phyloP scores from a whole-genome alignment of 768 basidiomycete species.

The Pleurotus salmoneostramineus region DNA sequence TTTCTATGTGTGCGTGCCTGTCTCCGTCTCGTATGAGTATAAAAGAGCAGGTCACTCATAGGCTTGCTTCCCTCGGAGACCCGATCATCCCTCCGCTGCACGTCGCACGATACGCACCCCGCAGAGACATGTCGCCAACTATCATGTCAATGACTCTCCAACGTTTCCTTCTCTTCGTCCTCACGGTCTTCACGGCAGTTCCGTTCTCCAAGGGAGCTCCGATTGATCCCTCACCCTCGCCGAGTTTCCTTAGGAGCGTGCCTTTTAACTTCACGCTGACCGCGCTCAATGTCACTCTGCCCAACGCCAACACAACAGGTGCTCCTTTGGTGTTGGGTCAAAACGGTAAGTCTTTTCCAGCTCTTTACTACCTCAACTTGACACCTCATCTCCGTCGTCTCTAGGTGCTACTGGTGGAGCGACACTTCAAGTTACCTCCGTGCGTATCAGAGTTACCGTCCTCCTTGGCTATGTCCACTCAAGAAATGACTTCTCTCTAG shows the following conservation, averaged over 20 bases:
- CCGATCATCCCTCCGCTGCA: background rate
- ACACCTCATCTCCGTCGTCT: slow-evolving; percentile 5
- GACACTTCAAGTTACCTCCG: slow-evolving; percentile 38
- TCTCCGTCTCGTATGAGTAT: background rate
- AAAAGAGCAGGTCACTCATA: background rate
- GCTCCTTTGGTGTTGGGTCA: slow-evolving; percentile 42
- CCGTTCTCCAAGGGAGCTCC: background rate
- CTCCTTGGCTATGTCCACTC: background rate
- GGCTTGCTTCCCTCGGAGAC: background rate
- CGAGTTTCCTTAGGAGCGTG: slow-evolving; percentile 10
- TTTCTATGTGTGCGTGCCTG: background rate
- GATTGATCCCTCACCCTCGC: background rate
- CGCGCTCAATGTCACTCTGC: slow-evolving; percentile 35
- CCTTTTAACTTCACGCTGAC: slow-evolving; percentile 41
- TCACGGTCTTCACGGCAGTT: background rate
- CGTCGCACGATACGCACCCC: too few relatives aligned
- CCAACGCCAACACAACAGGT: slow-evolving; percentile 41
- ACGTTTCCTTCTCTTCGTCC: background rate
- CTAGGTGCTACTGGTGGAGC: slow-evolving; percentile 33
- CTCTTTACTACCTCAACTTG: background rate
- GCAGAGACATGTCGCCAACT: too few relatives aligned
- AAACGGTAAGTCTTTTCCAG: slow-evolving; percentile 21
- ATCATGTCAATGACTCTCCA: background rate
- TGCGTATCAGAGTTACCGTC: slow-evolving; percentile 17
- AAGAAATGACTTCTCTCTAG: too few relatives aligned